Evolutionary conservation across 192 early-diverging fungal genomes (phyloP).

Genomic region (Backusella morwellensis): DNA sequence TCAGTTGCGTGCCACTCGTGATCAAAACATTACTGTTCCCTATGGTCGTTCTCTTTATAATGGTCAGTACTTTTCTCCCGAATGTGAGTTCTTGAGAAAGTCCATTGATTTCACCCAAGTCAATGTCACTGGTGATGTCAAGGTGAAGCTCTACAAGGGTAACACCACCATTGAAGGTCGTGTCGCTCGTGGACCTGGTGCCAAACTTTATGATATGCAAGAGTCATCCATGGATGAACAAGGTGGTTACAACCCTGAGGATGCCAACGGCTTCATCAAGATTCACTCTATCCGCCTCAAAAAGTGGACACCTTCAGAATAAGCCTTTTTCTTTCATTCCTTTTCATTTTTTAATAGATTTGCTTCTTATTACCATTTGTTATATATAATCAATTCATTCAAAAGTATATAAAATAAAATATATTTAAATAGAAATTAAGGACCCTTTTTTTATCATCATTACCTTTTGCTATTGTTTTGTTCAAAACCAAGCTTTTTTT

Average conservation of each 20-base stretch:
- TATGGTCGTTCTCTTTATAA: slow-evolving; percentile 86
- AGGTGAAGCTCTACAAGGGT: slow-evolving; percentile 97
- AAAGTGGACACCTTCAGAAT: slow-evolving; percentile 59
- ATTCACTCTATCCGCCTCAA: slow-evolving; percentile 94
- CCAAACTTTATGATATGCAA: slow-evolving; percentile 91
- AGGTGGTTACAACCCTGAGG: slow-evolving; percentile 87
- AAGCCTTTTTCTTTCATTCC: not conserved
- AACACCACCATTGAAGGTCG: slow-evolving; percentile 88
- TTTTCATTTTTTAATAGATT: not conserved
- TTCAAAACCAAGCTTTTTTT: too few species aligned
- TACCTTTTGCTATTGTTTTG: too few species aligned
- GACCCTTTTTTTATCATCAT: too few species aligned
- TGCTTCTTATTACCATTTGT: not conserved
- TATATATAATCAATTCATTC: not conserved
- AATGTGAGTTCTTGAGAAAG: slow-evolving; percentile 86
- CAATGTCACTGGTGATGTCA: slow-evolving; percentile 89
- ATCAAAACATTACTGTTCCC: slow-evolving; percentile 86
- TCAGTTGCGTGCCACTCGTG: slow-evolving; percentile 90
- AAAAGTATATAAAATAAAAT: not conserved
- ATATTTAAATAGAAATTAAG: not conserved
- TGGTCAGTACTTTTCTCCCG: slow-evolving; percentile 95
- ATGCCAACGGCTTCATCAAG: slow-evolving; percentile 98
- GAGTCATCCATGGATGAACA: slow-evolving; percentile 95
- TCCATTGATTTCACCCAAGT: slow-evolving; percentile 81
- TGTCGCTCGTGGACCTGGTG: slow-evolving; percentile 63